phyloP scores from a whole-genome alignment of 768 basidiomycete species.

The Tylopilus balloui region DNA sequence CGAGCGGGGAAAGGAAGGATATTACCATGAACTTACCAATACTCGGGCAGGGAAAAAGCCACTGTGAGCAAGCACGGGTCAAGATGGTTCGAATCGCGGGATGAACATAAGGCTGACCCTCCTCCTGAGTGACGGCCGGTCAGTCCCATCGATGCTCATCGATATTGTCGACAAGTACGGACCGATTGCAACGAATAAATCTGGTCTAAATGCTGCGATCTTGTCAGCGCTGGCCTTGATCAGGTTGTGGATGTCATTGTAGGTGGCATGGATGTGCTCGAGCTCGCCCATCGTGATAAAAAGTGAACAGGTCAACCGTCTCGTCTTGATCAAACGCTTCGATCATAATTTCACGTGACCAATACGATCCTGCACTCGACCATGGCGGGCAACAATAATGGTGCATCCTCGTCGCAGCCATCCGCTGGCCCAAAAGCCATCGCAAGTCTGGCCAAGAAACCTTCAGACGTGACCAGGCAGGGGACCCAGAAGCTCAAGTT shows the following conservation, averaged over 20 bases:
- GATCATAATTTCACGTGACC: conserved; percentile 18
- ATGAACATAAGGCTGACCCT: conserved; percentile 54
- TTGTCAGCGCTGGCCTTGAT: conserved; percentile 62
- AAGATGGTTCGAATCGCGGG: conserved; percentile 11
- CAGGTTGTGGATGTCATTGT: conserved; percentile 90
- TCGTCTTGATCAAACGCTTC: neutral
- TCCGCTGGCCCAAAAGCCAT: conserved; percentile 55
- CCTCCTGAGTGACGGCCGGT: conserved; percentile 48
- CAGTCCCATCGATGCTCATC: neutral
- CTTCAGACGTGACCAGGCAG: conserved; percentile 64
- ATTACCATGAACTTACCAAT: conserved; percentile 44
- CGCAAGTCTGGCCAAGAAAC: conserved; percentile 69
- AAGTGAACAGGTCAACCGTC: neutral
- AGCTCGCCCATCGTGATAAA: conserved; percentile 35
- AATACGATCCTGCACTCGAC: neutral
- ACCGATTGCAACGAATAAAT: conserved; percentile 83
- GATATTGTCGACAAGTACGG: conserved; percentile 16
- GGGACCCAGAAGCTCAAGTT: conserved; percentile 78
- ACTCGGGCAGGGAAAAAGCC: conserved; percentile 97
- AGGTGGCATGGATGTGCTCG: conserved; percentile 69
- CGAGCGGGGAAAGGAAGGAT: neutral
- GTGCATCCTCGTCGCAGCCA: conserved; percentile 13
- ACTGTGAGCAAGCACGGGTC: conserved; percentile 37
- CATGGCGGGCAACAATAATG: conserved; percentile 14
- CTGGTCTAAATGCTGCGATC: conserved; percentile 84